Percentiles rank a stretch among this genome's conserved stretches.
These are phyloP conservation scores for Trichoderma atrobrunneum DNA, from an alignment of 2,329 filamentous ascomycete species.

Conservation along the genomic window DNA sequence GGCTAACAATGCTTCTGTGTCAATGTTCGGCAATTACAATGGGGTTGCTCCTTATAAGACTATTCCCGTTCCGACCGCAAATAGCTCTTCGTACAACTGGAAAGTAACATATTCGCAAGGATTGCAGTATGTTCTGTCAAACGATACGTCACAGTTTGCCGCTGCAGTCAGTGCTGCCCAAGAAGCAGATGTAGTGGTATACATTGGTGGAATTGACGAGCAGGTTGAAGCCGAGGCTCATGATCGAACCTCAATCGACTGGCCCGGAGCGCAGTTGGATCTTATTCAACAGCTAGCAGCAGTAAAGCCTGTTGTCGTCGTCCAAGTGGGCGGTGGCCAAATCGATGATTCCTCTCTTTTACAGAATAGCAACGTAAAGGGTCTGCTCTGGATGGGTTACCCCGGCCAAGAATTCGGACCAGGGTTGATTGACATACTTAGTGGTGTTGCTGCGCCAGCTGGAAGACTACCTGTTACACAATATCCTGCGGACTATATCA, in stretches of 20 bases:
- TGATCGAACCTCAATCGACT: not conserved
- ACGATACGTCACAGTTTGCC: not conserved
- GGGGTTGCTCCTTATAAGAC: not conserved
- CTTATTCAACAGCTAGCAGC: not conserved
- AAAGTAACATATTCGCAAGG: not conserved
- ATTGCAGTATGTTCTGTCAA: not conserved
- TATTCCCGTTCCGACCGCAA: not conserved
- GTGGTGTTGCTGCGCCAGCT: not conserved
- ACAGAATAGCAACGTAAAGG: not conserved
- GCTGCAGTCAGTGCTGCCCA: not conserved
- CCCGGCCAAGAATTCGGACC: not conserved
- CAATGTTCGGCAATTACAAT: not conserved
- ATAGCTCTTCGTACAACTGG: not conserved
- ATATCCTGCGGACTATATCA: not conserved
- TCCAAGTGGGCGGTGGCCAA: not conserved
- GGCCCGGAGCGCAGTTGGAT: not conserved
- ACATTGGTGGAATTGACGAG: not conserved
- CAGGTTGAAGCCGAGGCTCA: not conserved
- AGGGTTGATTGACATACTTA: not conserved
- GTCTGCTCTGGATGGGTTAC: not conserved
- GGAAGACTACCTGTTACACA: not conserved
- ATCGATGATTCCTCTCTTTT: not conserved
- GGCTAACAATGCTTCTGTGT: not conserved
- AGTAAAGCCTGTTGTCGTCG: not conserved
- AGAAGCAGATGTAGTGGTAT: not conserved